Evolutionary conservation across 495 filamentous ascomycete genomes (phyloP), one percentile per base, ranked within the genome.

Genomic region (Neurospora terricola): DNA sequence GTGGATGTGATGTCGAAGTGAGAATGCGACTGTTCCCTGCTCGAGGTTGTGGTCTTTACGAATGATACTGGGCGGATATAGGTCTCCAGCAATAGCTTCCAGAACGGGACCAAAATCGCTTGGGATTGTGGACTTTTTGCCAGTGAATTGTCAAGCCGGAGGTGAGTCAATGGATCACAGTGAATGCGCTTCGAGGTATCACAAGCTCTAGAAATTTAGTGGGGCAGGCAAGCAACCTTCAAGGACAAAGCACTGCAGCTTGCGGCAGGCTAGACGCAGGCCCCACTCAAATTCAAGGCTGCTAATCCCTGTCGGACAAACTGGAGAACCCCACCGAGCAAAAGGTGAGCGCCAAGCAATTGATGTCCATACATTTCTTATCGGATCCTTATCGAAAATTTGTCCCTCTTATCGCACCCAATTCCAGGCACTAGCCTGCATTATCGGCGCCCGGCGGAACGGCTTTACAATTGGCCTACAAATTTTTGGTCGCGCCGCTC

Each of bases 391-490:
- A 62, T 62, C 27, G 14, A 10, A 18, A 14, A 34, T 5, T 4
- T 27, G 23, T 7, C 6, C 1, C 12, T 14, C 23, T 62, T 62
- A 66, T 66, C 54, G 54, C 14, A 34, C 27, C 54, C 14, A 27
- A 30, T 16, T 36, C 54, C 12, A 66, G 54, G 6, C 45, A 54
- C 45, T 12, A 23, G 12, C 45, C n/a, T 23, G 4, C 21, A 14
- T 62, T 62, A 62, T 62, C 54, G 27, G 27, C 6, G 2, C 6
- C 14, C 54, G 72, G 70, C 75, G 75, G 78, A 74, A 62, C 76
- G 76, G 75, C 72, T 54, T 71, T 76, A 76, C 75, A 76, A 78
- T 79, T 80, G 76, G 76, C 77, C 77, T 77, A 74, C 75, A 75
- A 80, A 80, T 76, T 78, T 79, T 77, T 72, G 27, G 54, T 72